Percentiles rank a stretch among this genome's conserved stretches.
Conservation (phyloP, 345 rosid species). For the Brassica cretica region DNA sequence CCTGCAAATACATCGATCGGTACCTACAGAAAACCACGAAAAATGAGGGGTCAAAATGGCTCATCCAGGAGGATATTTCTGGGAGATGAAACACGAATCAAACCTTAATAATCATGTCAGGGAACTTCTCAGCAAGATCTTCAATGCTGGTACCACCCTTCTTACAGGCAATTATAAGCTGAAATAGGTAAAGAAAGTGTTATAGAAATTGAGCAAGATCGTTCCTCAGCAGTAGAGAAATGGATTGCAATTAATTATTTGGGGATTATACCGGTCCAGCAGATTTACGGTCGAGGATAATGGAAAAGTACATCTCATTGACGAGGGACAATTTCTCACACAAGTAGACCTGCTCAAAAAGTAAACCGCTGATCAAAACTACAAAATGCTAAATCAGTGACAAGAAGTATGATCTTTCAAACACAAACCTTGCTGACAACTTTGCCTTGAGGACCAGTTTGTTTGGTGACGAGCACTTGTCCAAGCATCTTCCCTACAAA, state of each 20-base stretch:
- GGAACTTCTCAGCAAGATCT: slow-evolving; percentile 98
- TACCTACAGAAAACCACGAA: slow-evolving; percentile 52
- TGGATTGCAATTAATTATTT: not conserved
- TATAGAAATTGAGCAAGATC: not conserved
- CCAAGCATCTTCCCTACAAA: slow-evolving; percentile 92
- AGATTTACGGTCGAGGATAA: slow-evolving; percentile 87
- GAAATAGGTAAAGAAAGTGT: slow-evolving; percentile 28
- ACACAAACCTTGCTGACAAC: slow-evolving; percentile 88
- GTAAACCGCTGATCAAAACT: not conserved
- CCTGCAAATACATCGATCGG: slow-evolving; percentile 93
- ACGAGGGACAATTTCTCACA: slow-evolving; percentile 88
- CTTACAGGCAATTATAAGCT: slow-evolving; percentile 93
- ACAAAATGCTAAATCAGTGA: not conserved
- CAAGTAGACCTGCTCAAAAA: slow-evolving; percentile 71
- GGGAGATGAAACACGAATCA: slow-evolving; percentile 5
- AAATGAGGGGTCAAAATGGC: slow-evolving; percentile 16
- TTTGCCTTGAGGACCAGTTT: slow-evolving; percentile 97
- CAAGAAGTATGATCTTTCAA: not conserved
- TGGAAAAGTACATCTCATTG: slow-evolving; percentile 99
- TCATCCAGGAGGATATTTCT: not conserved
- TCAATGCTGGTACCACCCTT: slow-evolving; percentile 99
- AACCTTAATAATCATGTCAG: slow-evolving; percentile 95
- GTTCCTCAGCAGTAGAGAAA: not conserved
- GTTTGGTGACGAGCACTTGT: slow-evolving; percentile 94
- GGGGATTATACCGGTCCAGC: slow-evolving; percentile 88